Evolutionary conservation across 2,329 filamentous ascomycete species (phyloP).

Genomic region (Neopestalotiopsis sp.): DNA sequence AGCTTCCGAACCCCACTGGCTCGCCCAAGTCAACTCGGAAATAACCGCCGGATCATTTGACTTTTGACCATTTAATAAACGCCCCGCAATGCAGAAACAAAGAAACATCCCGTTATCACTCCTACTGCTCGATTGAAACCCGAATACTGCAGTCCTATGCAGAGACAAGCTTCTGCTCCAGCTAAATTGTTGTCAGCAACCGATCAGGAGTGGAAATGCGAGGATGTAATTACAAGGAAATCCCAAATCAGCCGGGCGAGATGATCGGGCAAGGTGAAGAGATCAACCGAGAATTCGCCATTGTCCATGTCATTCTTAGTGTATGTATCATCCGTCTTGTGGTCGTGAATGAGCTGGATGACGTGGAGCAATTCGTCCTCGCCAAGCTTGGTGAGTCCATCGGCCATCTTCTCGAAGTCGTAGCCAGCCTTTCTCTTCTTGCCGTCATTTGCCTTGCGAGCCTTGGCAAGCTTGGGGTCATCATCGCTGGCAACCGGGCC

Average conservation of each 20-base stretch:
- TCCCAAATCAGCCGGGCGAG: slow-evolving; percentile 97
- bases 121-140: background rate
- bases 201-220: slow-evolving; percentile 14
- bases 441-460: slow-evolving; percentile 55
- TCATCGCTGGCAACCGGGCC: slow-evolving; percentile 83
- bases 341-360: slow-evolving; percentile 97
- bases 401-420: slow-evolving; percentile 97
- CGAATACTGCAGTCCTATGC: slow-evolving; percentile 12
- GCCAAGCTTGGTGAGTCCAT: slow-evolving; percentile 83
- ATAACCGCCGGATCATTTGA: slow-evolving; percentile 1
- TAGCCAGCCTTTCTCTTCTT: slow-evolving; percentile 79
- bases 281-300: slow-evolving; percentile 96
- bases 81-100: slow-evolving; percentile 15
- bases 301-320: slow-evolving; percentile 97
- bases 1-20: background rate
- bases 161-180: slow-evolving; percentile 34
- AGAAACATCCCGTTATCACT: background rate
- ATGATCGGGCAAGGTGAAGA: slow-evolving; percentile 92
- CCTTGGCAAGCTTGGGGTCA: slow-evolving; percentile 68
- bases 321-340: slow-evolving; percentile 92
- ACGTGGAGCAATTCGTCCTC: slow-evolving; percentile 92
- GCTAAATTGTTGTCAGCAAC: slow-evolving; percentile 23
- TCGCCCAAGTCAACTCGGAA: background rate
- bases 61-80: slow-evolving; percentile 13
- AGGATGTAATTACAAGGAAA: slow-evolving; percentile 59